phyloP scores from a whole-genome alignment of 495 filamentous ascomycete species.

The Neurospora africana region DNA sequence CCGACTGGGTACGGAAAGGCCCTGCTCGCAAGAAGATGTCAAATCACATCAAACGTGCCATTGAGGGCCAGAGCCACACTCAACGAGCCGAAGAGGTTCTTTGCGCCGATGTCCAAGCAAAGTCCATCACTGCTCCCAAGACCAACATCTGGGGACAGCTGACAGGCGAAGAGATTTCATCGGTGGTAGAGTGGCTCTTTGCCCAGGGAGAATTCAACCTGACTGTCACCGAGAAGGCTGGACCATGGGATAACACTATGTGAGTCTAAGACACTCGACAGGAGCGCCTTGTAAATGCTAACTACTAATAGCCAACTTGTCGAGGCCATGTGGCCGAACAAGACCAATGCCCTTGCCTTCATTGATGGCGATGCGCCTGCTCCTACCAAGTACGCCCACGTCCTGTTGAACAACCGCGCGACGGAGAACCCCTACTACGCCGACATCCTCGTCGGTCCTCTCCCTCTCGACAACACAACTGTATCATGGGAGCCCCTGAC shows the following conservation, averaged over 20 bases:
- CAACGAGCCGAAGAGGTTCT: not conserved
- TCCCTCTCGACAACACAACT: constrained; percentile 32
- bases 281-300: not conserved
- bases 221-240: constrained; percentile 21
- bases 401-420: constrained; percentile 29
- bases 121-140: constrained; percentile 21
- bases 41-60: constrained; percentile 13
- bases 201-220: constrained; percentile 25
- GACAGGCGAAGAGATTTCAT: constrained; percentile 20
- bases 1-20: constrained; percentile 10
- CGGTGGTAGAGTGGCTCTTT: constrained; percentile 26
- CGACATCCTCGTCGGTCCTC: constrained; percentile 37
- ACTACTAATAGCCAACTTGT: constrained; percentile 18
- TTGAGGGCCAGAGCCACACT: constrained; percentile 8
- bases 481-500: constrained; percentile 26
- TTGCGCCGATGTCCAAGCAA: constrained; percentile 13
- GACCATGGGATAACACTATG: constrained; percentile 25
- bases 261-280: constrained; percentile 2
- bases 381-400: constrained; percentile 39
- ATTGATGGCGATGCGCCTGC: constrained; percentile 26
- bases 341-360: constrained; percentile 38
- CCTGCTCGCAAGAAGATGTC: constrained; percentile 15
- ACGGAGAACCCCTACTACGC: constrained; percentile 32
- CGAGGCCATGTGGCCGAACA: constrained; percentile 43
- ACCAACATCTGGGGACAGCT: constrained; percentile 26